phyloP scores from a whole-genome alignment of 306 rosid genomes.

The Fragaria nilgerrensis region DNA sequence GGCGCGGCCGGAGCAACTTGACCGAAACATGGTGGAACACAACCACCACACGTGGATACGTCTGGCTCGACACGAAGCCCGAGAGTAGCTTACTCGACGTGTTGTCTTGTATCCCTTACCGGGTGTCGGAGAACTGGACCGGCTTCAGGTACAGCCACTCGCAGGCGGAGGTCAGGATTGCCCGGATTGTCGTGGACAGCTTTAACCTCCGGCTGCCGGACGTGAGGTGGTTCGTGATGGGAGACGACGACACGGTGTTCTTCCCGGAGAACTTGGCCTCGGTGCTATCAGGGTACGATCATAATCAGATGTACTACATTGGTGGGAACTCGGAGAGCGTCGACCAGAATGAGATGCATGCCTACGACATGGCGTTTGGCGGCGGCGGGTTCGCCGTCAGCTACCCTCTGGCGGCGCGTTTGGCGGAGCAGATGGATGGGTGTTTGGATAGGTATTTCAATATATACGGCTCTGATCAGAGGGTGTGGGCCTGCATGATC shows the following conservation, averaged over 20 bases:
- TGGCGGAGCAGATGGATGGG: conserved; percentile 58
- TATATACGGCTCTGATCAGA: conserved; percentile 96
- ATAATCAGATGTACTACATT: conserved; percentile 60
- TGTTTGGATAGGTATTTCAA: conserved; percentile 65
- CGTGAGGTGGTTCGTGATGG: conserved; percentile 98
- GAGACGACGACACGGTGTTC: conserved; percentile 90
- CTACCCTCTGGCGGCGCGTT: conserved; percentile 71
- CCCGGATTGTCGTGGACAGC: conserved; percentile 74
- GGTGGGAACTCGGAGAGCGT: conserved; percentile 95
- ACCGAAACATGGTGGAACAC: conserved; percentile 72
- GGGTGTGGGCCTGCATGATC: conserved; percentile 76
- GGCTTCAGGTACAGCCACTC: conserved; percentile 16
- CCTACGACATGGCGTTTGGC: conserved; percentile 94
- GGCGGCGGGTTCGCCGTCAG: conserved; percentile 92
- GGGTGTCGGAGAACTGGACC: conserved; percentile 54
- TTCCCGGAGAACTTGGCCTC: conserved; percentile 69
- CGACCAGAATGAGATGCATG: conserved; percentile 74
- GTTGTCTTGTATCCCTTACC: conserved; percentile 4
- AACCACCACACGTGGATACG: conserved; percentile 58
- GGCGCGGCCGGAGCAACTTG: conserved; percentile 55
- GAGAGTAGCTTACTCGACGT: neutral
- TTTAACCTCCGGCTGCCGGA: conserved; percentile 58
- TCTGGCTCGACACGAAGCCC: conserved; percentile 68
- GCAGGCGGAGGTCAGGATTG: conserved; percentile 73
- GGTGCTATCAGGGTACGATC: conserved; percentile 69